phyloP scores from a whole-genome alignment of 176 grass and related monocot species.

The Musa acuminata region DNA sequence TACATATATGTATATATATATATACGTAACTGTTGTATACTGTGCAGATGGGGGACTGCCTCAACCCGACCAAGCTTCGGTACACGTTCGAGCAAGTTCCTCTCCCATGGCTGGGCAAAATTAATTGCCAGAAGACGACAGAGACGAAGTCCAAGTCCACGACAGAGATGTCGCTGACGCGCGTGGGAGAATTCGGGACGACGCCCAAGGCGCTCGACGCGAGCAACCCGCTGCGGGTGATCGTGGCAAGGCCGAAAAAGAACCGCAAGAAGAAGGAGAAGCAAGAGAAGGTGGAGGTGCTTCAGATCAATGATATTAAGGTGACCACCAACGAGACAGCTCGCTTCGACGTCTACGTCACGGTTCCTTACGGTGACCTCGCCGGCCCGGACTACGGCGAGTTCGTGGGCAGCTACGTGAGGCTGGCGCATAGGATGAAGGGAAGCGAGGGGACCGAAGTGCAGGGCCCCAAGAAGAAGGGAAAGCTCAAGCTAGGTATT shows the following conservation, averaged over 20 bases:
- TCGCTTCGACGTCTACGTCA: constrained; percentile 26
- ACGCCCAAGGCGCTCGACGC: not conserved
- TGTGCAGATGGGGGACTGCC: constrained; percentile 9
- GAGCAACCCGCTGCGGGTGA: not conserved
- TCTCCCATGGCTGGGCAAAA: constrained; percentile 20
- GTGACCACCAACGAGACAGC: not conserved
- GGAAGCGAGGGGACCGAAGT: not conserved
- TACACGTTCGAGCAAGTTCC: constrained; percentile 26
- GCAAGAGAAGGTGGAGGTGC: constrained; percentile 16
- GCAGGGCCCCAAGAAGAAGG: too few species aligned
- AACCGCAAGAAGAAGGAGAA: constrained; percentile 31
- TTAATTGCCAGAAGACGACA: not conserved
- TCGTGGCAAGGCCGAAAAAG: constrained; percentile 25
- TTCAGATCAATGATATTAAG: constrained; percentile 20
- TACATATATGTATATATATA: too few species aligned
- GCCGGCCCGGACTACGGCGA: not conserved
- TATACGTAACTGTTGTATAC: too few species aligned
- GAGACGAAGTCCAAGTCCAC: constrained; percentile 3
- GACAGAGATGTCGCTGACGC: not conserved
- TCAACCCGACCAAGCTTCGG: constrained; percentile 10
- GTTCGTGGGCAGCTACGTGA: not conserved
- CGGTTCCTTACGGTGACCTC: constrained; percentile 7
- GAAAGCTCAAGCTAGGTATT: too few species aligned
- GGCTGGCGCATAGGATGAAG: not conserved
- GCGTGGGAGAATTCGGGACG: not conserved